phyloP scores from a whole-genome alignment of 768 basidiomycete species.

The Ephemerocybe angulata region DNA sequence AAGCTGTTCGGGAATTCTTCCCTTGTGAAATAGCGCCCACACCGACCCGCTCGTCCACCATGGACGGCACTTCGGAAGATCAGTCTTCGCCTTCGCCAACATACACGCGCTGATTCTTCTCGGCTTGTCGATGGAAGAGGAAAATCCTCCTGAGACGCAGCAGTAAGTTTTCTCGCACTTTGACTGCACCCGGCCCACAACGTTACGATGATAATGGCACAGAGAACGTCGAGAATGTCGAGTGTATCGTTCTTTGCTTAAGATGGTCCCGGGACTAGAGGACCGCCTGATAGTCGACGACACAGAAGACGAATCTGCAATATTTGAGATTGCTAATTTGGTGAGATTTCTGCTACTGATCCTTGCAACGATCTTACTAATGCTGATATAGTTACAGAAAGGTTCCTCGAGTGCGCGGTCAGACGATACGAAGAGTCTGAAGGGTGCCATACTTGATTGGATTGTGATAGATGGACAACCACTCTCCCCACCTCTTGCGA shows the following conservation, averaged over 20 bases:
- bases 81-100: not conserved
- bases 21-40: not conserved
- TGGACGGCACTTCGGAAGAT: slow-evolving; percentile 2
- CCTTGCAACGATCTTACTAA: not conserved
- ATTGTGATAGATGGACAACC: not conserved
- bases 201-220: not conserved
- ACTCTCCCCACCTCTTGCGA: not conserved
- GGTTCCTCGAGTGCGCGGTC: not conserved
- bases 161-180: not conserved
- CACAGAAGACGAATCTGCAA: not conserved
- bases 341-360: not conserved
- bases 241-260: not conserved
- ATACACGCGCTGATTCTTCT: not conserved
- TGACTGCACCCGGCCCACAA: not conserved
- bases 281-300: not conserved
- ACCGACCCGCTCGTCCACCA: slow-evolving; percentile 3
- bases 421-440: slow-evolving; percentile 1
- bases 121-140: not conserved
- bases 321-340: too few relatives aligned
- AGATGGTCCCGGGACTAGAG: not conserved
- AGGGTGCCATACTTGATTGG: not conserved
- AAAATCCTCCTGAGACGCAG: not conserved
- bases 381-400: not conserved
- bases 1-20: not conserved
- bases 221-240: slow-evolving; percentile 1